A percentile compares a stretch with the other conserved stretches of the same genome.
These are phyloP conservation scores for Eruca vesicaria DNA, from an alignment of 441 rosid genomes.

Conservation along the genomic window DNA sequence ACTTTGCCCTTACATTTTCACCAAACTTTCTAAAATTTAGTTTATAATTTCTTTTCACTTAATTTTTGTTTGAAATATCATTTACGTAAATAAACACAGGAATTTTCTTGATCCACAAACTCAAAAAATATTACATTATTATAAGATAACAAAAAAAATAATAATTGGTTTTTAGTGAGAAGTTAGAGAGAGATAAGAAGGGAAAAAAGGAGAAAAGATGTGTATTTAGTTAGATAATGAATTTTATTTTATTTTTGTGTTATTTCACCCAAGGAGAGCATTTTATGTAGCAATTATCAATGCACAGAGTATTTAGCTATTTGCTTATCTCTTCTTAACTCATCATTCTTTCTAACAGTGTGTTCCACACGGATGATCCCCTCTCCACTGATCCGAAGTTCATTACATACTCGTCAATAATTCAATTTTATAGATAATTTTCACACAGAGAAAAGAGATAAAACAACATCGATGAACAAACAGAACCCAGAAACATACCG, in stretches of 20 bases:
- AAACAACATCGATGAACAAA: not conserved
- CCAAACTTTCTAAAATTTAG: not conserved
- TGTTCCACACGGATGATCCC: not conserved
- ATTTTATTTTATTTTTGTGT: too few relatives aligned
- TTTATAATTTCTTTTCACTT: not conserved
- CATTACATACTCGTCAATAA: not conserved
- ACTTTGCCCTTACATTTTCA: not conserved
- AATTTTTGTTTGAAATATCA: too few relatives aligned
- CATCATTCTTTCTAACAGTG: not conserved
- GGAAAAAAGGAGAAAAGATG: too few relatives aligned
- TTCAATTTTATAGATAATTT: not conserved
- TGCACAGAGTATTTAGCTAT: not conserved
- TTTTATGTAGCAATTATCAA: not conserved
- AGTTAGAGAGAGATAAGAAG: too few relatives aligned
- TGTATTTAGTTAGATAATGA: too few relatives aligned
- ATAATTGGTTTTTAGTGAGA: too few relatives aligned
- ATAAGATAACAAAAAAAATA: too few relatives aligned
- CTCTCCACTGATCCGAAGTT: not conserved
- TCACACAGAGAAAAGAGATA: not conserved
- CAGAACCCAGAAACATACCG: not conserved
- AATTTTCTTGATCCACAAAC: too few relatives aligned
- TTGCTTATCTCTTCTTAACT: not conserved
- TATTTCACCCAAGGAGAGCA: too few relatives aligned
- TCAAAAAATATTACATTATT: too few relatives aligned
- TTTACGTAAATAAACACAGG: not conserved